Conservation (phyloP, 2,329 filamentous ascomycete genomes). For the Aureobasidium sp. region DNA sequence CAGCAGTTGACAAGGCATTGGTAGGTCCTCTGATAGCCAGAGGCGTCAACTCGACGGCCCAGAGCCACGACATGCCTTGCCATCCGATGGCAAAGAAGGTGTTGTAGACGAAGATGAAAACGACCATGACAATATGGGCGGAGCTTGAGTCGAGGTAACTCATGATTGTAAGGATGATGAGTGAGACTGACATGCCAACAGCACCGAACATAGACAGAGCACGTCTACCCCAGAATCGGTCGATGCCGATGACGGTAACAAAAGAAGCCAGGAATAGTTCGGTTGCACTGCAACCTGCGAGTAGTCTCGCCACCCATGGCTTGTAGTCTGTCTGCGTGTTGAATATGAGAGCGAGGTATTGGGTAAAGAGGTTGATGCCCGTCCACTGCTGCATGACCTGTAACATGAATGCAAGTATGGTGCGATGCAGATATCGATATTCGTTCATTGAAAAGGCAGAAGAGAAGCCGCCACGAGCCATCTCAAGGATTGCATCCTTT, state of each 20-base stretch:
- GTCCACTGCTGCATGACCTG: constrained; percentile 41
- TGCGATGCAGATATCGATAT: constrained; percentile 40
- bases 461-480: constrained; percentile 25
- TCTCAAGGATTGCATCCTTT: constrained; percentile 33
- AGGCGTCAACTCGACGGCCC: constrained; percentile 55
- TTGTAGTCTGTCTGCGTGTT: constrained; percentile 29
- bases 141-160: constrained; percentile 44
- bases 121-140: constrained; percentile 55
- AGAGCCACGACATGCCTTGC: constrained; percentile 57
- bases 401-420: constrained; percentile 36
- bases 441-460: constrained; percentile 32
- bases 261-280: constrained; percentile 47
- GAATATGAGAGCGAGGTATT: constrained; percentile 39
- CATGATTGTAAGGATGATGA: constrained; percentile 32
- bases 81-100: constrained; percentile 55
- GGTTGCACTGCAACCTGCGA: constrained; percentile 30
- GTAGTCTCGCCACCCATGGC: constrained; percentile 26
- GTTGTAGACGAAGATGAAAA: constrained; percentile 59
- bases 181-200: constrained; percentile 39
- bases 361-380: constrained; percentile 34
- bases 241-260: constrained; percentile 40
- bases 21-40: constrained; percentile 53
- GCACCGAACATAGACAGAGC: constrained; percentile 30
- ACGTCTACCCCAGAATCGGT: constrained; percentile 29
- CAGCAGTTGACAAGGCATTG: constrained; percentile 57